phyloP scores from a whole-genome alignment of 1,284 basidiomycete genomes.

The Cryptococcus jaspeensis region DNA sequence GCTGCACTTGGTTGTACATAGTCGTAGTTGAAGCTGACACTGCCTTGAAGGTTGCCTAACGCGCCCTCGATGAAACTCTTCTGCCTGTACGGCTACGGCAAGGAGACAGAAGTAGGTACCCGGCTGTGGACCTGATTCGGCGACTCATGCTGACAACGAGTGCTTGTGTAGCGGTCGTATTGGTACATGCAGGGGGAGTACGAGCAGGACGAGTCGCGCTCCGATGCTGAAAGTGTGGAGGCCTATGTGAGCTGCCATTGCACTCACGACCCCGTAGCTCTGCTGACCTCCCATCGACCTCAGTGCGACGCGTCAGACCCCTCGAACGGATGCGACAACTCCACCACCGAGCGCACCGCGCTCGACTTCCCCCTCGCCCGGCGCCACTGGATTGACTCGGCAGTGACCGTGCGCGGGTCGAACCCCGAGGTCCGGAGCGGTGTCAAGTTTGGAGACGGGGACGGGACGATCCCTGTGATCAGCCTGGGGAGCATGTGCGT shows the following conservation, averaged over 20 bases:
- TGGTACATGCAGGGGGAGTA: slow-evolving; percentile 70
- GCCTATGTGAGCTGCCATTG: slow-evolving; percentile 29
- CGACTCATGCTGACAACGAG: slow-evolving; percentile 11
- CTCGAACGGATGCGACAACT: slow-evolving; percentile 50
- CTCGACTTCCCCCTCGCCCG: slow-evolving; percentile 63
- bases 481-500: slow-evolving; percentile 94
- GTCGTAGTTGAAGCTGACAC: not conserved
- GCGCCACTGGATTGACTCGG: slow-evolving; percentile 77
- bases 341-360: slow-evolving; percentile 53
- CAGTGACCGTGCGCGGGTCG: slow-evolving; percentile 66
- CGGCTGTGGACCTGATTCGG: not conserved
- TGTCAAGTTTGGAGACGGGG: slow-evolving; percentile 88
- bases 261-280: not conserved
- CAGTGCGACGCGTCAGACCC: slow-evolving; percentile 52
- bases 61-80: slow-evolving; percentile 92
- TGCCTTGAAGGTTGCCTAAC: slow-evolving; percentile 64
- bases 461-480: slow-evolving; percentile 89
- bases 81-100: slow-evolving; percentile 94
- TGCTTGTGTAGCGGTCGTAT: slow-evolving; percentile 46
- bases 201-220: slow-evolving; percentile 62
- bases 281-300: not conserved
- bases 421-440: slow-evolving; percentile 74
- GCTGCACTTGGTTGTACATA: slow-evolving; percentile 12
- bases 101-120: slow-evolving; percentile 79
- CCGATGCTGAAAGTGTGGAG: slow-evolving; percentile 54